Percentiles rank a stretch among this genome's conserved stretches.
phyloP scores from a whole-genome alignment of 1,284 basidiomycete genomes.

The Coniophora puteana region DNA sequence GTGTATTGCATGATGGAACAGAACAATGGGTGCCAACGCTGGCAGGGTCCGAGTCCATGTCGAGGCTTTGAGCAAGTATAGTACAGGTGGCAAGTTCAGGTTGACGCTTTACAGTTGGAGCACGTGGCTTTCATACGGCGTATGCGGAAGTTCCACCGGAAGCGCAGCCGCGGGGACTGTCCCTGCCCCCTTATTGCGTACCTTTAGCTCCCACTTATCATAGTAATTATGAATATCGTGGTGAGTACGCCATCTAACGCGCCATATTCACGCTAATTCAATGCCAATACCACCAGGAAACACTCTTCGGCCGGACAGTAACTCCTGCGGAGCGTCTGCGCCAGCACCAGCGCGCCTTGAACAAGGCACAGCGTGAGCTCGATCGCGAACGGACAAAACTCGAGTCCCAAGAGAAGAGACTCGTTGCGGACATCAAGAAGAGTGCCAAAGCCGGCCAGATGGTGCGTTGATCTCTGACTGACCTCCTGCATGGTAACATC shows the following conservation, averaged over 20 bases:
- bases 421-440: slow-evolving; percentile 93
- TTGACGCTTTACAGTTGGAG: no score
- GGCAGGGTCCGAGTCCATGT: slow-evolving; percentile 37
- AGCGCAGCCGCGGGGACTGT: no score
- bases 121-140: no score
- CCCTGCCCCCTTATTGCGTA: no score
- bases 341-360: slow-evolving; percentile 92
- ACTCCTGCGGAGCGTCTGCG: slow-evolving; percentile 96
- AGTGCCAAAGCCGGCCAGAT: slow-evolving; percentile 95
- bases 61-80: no score
- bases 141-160: no score
- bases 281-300: slow-evolving; percentile 57
- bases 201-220: no score
- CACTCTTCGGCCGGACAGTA: slow-evolving; percentile 89
- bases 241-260: slow-evolving; percentile 36
- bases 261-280: not conserved
- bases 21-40: slow-evolving; percentile 45
- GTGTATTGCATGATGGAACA: slow-evolving; percentile 38
- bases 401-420: slow-evolving; percentile 94
- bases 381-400: slow-evolving; percentile 94
- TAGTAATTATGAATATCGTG: slow-evolving; percentile 62
- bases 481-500: slow-evolving; percentile 9
- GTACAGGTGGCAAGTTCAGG: no score
- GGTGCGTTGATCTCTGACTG: slow-evolving; percentile 45
- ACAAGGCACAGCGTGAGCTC: slow-evolving; percentile 96